Evolutionary conservation across 2,329 filamentous ascomycete genomes (phyloP).

Genomic region (Colletotrichum noveboracense): DNA sequence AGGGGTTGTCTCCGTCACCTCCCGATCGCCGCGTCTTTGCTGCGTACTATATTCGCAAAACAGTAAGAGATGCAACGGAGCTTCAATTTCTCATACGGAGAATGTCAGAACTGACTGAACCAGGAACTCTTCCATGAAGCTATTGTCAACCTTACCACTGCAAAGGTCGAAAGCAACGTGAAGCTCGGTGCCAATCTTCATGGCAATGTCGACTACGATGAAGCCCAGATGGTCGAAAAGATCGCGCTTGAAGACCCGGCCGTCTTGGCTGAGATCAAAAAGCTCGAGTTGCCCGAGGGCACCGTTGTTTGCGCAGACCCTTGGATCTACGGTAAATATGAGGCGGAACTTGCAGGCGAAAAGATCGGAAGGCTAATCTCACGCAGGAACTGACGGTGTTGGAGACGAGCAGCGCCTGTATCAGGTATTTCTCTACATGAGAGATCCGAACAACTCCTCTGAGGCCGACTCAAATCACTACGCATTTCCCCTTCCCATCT

Average conservation of each 20-base stretch:
- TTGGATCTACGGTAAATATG: constrained; percentile 8
- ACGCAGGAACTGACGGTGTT: constrained; percentile 9
- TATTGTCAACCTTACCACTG: constrained; percentile 53
- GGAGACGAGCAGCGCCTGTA: constrained; percentile 13
- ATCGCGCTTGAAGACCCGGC: constrained; percentile 57
- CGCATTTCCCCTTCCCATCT: constrained; percentile 70
- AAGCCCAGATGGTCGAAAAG: constrained; percentile 64
- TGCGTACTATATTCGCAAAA: constrained; percentile 64
- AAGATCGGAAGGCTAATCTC: not conserved
- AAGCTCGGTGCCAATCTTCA: constrained; percentile 65
- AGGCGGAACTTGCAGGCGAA: not conserved
- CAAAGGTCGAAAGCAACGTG: constrained; percentile 59
- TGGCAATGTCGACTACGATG: constrained; percentile 63
- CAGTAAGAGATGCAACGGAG: constrained; percentile 44
- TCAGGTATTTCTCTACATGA: constrained; percentile 39
- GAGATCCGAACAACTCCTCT: constrained; percentile 62
- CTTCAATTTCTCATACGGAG: not conserved
- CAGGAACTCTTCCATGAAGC: constrained; percentile 69
- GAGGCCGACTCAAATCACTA: constrained; percentile 74
- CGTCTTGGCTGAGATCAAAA: constrained; percentile 65
- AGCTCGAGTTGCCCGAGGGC: constrained; percentile 65
- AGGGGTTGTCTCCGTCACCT: constrained; percentile 33
- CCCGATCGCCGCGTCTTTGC: constrained; percentile 57
- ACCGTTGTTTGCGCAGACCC: constrained; percentile 61
- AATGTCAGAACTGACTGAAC: not conserved